phyloP scores from a whole-genome alignment of 163 green algal genomes.

The Chlorella variabilis region DNA sequence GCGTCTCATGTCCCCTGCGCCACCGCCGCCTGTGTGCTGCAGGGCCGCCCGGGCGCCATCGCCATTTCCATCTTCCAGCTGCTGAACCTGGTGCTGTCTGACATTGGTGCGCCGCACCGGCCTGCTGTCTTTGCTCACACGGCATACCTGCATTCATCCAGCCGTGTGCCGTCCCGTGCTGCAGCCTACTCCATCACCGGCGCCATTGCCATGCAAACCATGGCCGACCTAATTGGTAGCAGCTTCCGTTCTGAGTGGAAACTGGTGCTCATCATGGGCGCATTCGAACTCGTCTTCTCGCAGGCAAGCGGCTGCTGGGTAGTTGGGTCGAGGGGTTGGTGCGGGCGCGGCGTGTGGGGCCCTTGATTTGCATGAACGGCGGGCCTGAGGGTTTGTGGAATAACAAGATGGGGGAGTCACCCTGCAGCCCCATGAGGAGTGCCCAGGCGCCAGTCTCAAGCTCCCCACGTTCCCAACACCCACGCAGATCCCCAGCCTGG shows the following conservation, averaged over 20 bases:
- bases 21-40: not conserved
- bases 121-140: not conserved
- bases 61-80: slow-evolving; percentile 39
- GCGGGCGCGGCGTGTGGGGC: too few species aligned
- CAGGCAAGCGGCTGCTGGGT: slow-evolving; percentile 46
- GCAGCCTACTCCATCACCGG: slow-evolving; percentile 39
- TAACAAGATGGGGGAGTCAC: too few species aligned
- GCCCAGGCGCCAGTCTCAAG: too few species aligned
- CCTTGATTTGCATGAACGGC: too few species aligned
- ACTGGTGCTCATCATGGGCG: slow-evolving; percentile 41
- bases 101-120: not conserved
- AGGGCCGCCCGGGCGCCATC: slow-evolving; percentile 5
- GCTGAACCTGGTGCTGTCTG: slow-evolving; percentile 38
- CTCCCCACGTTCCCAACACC: too few species aligned
- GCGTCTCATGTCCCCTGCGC: too few species aligned
- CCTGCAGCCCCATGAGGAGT: too few species aligned
- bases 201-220: slow-evolving; percentile 10
- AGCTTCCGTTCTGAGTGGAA: slow-evolving; percentile 17
- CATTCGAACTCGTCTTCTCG: slow-evolving; percentile 50
- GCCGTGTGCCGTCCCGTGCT: not conserved
- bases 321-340: too few species aligned
- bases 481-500: slow-evolving; percentile 42
- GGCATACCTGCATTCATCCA: not conserved
- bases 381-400: too few species aligned
- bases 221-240: slow-evolving; percentile 3